Evolutionary conservation across 2,329 filamentous ascomycete species (phyloP).

Genomic region (Stachybotrys chartarum): DNA sequence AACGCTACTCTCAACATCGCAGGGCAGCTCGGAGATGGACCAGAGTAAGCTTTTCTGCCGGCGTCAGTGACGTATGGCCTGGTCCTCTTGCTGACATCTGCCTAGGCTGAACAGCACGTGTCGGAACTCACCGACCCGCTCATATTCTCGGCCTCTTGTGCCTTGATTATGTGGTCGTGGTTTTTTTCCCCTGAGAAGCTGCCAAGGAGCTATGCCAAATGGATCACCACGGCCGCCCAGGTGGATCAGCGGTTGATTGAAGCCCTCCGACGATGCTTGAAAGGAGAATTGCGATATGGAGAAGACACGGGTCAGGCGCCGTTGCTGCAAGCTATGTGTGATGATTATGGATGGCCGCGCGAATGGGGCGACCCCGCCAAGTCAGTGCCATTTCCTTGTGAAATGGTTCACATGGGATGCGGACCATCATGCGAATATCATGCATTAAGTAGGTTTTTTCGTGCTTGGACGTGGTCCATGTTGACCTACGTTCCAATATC

Average conservation of each 20-base stretch:
- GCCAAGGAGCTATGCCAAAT: conserved; percentile 68
- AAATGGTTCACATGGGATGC: conserved; percentile 75
- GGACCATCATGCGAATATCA: conserved; percentile 70
- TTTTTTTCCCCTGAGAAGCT: conserved; percentile 68
- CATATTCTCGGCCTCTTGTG: conserved; percentile 65
- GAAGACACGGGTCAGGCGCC: conserved; percentile 62
- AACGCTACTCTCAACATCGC: conserved; percentile 36
- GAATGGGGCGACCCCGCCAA: conserved; percentile 65
- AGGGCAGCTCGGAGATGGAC: conserved; percentile 39
- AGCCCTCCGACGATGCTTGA: conserved; percentile 60
- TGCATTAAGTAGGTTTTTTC: conserved; percentile 58
- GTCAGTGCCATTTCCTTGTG: conserved; percentile 69
- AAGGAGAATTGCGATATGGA: conserved; percentile 62
- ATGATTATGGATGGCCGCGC: conserved; percentile 61
- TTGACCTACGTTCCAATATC: conserved; percentile 72
- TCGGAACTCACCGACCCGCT: conserved; percentile 50
- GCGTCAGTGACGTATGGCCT: neutral
- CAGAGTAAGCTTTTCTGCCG: conserved; percentile 23
- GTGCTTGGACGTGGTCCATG: conserved; percentile 68
- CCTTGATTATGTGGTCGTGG: conserved; percentile 84
- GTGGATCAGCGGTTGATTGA: conserved; percentile 69
- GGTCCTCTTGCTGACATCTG: conserved; percentile 7
- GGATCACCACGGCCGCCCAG: conserved; percentile 72
- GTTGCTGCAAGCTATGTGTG: conserved; percentile 65
- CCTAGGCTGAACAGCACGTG: conserved; percentile 23